Percentiles rank a stretch among this genome's conserved stretches.
Conservation (phyloP, 2,329 filamentous ascomycete species). For the Colletotrichum plurivorum region DNA sequence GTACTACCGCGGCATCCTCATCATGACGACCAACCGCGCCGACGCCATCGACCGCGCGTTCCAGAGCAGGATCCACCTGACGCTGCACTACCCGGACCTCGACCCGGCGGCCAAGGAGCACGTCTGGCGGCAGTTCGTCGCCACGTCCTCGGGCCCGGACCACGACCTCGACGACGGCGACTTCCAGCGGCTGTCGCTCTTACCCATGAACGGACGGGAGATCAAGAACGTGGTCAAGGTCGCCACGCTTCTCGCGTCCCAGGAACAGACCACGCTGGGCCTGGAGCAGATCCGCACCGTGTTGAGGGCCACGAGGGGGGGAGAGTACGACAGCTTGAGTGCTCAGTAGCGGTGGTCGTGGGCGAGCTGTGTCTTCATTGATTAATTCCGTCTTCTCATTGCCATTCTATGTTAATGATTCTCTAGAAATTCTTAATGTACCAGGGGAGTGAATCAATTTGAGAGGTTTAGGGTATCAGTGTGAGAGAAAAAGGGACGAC, state of each 20-base stretch:
- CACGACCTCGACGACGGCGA: constrained; percentile 32
- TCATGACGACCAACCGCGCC: constrained; percentile 58
- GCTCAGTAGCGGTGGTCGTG: no score
- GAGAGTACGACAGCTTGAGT: no score
- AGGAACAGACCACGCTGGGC: neutral
- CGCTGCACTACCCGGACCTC: constrained; percentile 47
- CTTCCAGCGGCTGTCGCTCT: constrained; percentile 26
- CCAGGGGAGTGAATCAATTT: neutral
- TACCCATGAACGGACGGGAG: constrained; percentile 44
- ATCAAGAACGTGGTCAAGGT: constrained; percentile 42
- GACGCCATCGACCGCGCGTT: constrained; percentile 49
- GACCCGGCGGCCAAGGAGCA: constrained; percentile 43
- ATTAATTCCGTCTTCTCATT: neutral
- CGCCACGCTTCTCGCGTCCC: neutral
- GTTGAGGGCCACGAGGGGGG: neutral
- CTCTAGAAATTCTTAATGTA: neutral
- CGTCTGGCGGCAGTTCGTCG: constrained; percentile 46
- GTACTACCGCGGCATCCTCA: constrained; percentile 53
- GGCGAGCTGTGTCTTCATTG: neutral
- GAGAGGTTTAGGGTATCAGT: constrained; percentile 8
- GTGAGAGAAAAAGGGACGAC: constrained; percentile 14
- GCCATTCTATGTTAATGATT: neutral
- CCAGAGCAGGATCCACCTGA: constrained; percentile 48
- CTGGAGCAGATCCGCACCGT: neutral
- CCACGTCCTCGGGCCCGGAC: constrained; percentile 9